phyloP scores from a whole-genome alignment of 1,284 basidiomycete species.

The Ustilago sp. region DNA sequence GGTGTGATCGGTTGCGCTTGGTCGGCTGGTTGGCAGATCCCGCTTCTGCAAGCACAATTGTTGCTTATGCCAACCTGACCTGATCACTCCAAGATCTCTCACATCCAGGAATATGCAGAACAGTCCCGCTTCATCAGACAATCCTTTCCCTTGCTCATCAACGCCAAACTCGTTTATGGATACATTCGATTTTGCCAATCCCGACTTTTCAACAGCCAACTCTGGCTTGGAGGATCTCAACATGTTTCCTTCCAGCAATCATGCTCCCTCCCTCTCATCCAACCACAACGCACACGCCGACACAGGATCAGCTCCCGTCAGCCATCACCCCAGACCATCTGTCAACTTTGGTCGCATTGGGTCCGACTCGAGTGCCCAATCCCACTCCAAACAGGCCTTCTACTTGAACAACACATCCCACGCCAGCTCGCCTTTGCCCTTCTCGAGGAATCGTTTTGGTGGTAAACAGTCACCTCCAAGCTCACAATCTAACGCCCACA shows the following conservation, averaged over 20 bases:
- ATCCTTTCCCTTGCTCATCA: slow-evolving; percentile 35
- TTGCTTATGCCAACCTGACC: no score
- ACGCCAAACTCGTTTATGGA: slow-evolving; percentile 57
- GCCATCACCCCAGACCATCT: slow-evolving; percentile 51
- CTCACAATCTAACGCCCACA: slow-evolving; percentile 19
- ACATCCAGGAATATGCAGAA: slow-evolving; percentile 30
- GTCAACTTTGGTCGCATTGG: slow-evolving; percentile 16
- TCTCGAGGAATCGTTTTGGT: slow-evolving; percentile 42
- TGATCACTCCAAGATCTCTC: not conserved
- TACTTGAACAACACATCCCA: slow-evolving; percentile 30
- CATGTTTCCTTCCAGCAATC: slow-evolving; percentile 36
- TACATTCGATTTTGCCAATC: slow-evolving; percentile 57
- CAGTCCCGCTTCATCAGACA: slow-evolving; percentile 37
- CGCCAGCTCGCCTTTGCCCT: slow-evolving; percentile 33
- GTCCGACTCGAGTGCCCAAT: slow-evolving; percentile 15
- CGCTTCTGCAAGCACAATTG: no score
- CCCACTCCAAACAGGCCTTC: slow-evolving; percentile 10
- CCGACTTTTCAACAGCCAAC: slow-evolving; percentile 44
- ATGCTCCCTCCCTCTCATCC: slow-evolving; percentile 18
- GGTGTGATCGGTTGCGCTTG: no score
- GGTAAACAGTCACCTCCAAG: slow-evolving; percentile 33
- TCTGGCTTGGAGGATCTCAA: slow-evolving; percentile 52
- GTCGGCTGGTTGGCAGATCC: no score
- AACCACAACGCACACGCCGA: slow-evolving; percentile 33
- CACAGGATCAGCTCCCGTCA: slow-evolving; percentile 39